Evolutionary conservation across 108 stramenopile genomes (phyloP).

Genomic region (Nitzschia sp.): DNA sequence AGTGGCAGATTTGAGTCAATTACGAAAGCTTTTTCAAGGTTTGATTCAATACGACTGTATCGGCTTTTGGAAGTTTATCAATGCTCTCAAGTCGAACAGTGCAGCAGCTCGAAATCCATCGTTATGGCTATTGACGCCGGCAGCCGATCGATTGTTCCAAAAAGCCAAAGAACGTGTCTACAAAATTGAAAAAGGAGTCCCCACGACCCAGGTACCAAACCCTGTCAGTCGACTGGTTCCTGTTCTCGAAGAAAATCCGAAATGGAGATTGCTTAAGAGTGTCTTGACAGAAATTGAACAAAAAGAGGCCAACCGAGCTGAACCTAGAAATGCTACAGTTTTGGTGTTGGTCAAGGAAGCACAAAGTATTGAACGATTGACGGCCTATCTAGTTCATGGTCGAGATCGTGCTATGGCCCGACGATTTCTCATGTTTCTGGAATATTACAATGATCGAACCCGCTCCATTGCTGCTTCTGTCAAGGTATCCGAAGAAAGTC

Average conservation of each 20-base stretch:
- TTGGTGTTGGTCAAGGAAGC: conserved; percentile 93
- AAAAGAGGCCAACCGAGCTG: conserved; percentile 20
- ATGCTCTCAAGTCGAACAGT: conserved; percentile 69
- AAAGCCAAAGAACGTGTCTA: conserved; percentile 90
- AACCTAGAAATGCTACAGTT: conserved; percentile 39
- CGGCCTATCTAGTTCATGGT: conserved; percentile 59
- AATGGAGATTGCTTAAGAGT: conserved; percentile 81
- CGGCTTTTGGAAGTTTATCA: conserved; percentile 81
- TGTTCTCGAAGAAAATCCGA: conserved; percentile 90
- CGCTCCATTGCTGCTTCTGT: conserved; percentile 45
- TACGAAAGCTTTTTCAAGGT: conserved; percentile 89
- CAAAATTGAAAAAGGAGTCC: conserved; percentile 41
- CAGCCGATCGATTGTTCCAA: conserved; percentile 86
- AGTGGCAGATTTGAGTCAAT: conserved; percentile 78
- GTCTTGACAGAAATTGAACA: conserved; percentile 84
- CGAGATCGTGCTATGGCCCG: conserved; percentile 48
- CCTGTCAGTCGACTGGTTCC: conserved; percentile 56
- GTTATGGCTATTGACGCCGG: conserved; percentile 86
- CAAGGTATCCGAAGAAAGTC: conserved; percentile 61
- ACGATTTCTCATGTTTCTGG: conserved; percentile 66
- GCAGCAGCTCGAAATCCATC: conserved; percentile 65
- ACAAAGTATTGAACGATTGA: conserved; percentile 64
- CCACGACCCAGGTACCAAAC: conserved; percentile 43
- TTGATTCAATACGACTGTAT: conserved; percentile 92
- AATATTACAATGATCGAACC: conserved; percentile 63